Evolutionary conservation across 148 eudicot species (phyloP).

Genomic region (Chenopodium suecicum): DNA sequence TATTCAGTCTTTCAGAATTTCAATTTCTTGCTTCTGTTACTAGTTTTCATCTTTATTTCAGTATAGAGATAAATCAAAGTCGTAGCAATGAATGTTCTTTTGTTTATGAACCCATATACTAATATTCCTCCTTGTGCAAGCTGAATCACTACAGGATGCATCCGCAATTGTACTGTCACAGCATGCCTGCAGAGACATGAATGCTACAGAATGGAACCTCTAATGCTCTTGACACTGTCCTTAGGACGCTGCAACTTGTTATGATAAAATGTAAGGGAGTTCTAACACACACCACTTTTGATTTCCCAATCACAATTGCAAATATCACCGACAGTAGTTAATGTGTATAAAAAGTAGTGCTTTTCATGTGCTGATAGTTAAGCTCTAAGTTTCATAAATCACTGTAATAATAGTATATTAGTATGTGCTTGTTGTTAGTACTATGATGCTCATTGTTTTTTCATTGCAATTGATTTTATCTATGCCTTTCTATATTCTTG

Average conservation of each 20-base stretch:
- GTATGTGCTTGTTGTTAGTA: no score
- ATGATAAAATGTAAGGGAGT: not conserved
- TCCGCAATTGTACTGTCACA: not conserved
- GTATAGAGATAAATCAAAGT: not conserved
- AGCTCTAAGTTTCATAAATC: no score
- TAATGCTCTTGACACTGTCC: not conserved
- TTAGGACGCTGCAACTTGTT: not conserved
- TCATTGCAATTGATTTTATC: no score
- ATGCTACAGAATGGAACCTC: not conserved
- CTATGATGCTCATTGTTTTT: no score
- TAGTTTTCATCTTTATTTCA: not conserved
- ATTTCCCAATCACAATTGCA: no score
- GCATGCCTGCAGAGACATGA: not conserved
- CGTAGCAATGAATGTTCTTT: not conserved
- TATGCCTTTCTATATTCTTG: no score
- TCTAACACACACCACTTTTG: not conserved
- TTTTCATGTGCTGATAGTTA: no score
- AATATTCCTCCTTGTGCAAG: not conserved
- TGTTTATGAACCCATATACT: not conserved
- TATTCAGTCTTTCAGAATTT: not conserved
- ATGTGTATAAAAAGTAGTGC: no score
- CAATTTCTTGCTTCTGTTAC: not conserved
- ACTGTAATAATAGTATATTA: no score
- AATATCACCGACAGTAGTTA: no score
- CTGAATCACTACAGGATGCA: not conserved